Evolutionary conservation across 2,329 filamentous ascomycete species (phyloP).

Genomic region (Stachybotrys chlorohalonatus): DNA sequence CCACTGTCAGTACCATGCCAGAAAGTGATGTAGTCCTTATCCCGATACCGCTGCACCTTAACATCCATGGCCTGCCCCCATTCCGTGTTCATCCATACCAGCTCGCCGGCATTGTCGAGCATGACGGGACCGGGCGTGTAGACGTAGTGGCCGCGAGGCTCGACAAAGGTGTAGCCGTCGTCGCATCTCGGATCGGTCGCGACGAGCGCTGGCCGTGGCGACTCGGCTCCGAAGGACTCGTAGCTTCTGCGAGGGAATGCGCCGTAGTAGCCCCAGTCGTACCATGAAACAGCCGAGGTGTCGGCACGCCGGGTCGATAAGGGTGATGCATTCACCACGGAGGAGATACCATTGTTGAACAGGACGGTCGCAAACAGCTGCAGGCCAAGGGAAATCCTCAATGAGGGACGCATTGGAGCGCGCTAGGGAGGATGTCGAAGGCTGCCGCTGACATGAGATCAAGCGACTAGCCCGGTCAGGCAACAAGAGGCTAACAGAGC

Average conservation of each 20-base stretch:
- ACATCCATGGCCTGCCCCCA: constrained; percentile 18
- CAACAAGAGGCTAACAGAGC: no score
- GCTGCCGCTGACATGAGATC: no score
- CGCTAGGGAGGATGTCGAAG: no score
- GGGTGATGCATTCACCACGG: no score
- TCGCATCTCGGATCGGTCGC: constrained; percentile 23
- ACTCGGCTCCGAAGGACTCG: constrained; percentile 10
- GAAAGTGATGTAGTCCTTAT: constrained; percentile 8
- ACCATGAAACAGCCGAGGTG: constrained; percentile 4
- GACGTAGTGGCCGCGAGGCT: constrained; percentile 25
- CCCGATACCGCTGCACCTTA: constrained; percentile 8
- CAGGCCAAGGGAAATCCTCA: no score
- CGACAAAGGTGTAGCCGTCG: constrained; percentile 26
- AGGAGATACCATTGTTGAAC: no score
- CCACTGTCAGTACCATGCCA: constrained; percentile 33
- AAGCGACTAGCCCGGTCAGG: no score
- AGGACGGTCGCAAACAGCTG: no score
- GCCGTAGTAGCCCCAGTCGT: constrained; percentile 14
- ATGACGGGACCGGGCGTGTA: constrained; percentile 30
- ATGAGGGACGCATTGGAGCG: no score
- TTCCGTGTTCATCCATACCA: constrained; percentile 33
- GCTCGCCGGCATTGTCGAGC: constrained; percentile 29
- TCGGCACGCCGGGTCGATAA: no score
- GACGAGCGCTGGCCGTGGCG: constrained; percentile 22
- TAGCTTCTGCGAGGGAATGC: constrained; percentile 10